phyloP scores from a whole-genome alignment of 306 rosid species.

The Lathyrus oleraceus region DNA sequence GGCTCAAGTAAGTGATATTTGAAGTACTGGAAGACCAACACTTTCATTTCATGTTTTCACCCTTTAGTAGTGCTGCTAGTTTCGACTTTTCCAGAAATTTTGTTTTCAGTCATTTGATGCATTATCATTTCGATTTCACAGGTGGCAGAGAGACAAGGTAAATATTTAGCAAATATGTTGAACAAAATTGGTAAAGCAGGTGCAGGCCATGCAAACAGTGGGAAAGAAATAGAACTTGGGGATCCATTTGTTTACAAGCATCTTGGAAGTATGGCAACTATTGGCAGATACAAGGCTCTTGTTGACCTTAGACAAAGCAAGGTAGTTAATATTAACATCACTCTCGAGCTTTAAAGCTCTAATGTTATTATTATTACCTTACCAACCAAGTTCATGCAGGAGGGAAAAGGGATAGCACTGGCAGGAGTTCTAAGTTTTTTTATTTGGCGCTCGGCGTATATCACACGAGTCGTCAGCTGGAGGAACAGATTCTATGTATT shows the following conservation, averaged over 20 bases:
- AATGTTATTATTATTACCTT: constrained; percentile 15
- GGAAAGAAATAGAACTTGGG: constrained; percentile 56
- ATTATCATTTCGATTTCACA: constrained; percentile 34
- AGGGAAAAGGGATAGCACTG: constrained; percentile 67
- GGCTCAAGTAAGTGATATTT: constrained; percentile 68
- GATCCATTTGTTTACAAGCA: constrained; percentile 86
- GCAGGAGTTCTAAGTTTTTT: constrained; percentile 88
- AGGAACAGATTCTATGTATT: constrained; percentile 89
- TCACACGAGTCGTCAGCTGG: constrained; percentile 93
- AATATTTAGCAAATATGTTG: constrained; percentile 60
- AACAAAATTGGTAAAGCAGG: constrained; percentile 71
- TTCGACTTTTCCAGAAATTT: constrained; percentile 2
- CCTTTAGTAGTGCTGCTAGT: background rate
- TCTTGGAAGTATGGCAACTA: constrained; percentile 93
- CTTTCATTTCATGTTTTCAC: background rate
- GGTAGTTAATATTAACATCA: constrained; percentile 52
- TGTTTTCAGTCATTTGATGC: constrained; percentile 9
- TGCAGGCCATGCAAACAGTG: constrained; percentile 63
- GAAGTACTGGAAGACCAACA: background rate
- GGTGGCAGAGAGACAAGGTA: constrained; percentile 99
- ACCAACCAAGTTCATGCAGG: constrained; percentile 48
- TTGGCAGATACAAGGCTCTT: constrained; percentile 96
- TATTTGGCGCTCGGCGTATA: constrained; percentile 86
- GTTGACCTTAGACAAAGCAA: constrained; percentile 94
- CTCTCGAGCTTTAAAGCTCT: background rate